Conservation (phyloP, 2,329 filamentous ascomycete genomes). For the Stachybotrys chartarum region DNA sequence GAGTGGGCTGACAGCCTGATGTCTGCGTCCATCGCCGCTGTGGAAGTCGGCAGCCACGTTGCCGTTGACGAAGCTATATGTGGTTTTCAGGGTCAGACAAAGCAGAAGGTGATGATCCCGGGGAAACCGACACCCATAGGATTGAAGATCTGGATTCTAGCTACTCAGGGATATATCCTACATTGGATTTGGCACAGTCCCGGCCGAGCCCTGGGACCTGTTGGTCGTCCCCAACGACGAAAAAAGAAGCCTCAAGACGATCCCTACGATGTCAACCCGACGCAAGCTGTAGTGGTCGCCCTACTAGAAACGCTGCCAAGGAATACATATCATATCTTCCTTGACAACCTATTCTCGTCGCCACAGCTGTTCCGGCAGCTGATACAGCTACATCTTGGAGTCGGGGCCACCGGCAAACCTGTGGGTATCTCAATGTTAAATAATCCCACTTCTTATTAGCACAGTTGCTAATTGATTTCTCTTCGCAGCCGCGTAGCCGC, state of each 20-base stretch:
- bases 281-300: background rate
- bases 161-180: background rate
- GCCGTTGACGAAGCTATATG: background rate
- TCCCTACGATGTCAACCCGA: background rate
- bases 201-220: no score
- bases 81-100: background rate
- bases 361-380: background rate
- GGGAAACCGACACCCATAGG: background rate
- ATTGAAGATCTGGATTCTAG: background rate
- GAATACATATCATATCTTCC: background rate
- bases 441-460: background rate
- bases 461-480: no score
- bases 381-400: background rate
- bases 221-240: no score
- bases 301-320: background rate
- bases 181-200: background rate
- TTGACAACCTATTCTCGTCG: conserved; percentile 1
- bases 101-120: background rate
- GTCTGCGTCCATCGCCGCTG: background rate
- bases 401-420: conserved; percentile 5
- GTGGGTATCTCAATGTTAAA: no score
- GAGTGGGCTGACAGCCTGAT: background rate
- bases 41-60: background rate
- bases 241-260: background rate
- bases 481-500: conserved; percentile 1